phyloP scores from a whole-genome alignment of 495 filamentous ascomycete species.

The Wilcoxina mikolae region DNA sequence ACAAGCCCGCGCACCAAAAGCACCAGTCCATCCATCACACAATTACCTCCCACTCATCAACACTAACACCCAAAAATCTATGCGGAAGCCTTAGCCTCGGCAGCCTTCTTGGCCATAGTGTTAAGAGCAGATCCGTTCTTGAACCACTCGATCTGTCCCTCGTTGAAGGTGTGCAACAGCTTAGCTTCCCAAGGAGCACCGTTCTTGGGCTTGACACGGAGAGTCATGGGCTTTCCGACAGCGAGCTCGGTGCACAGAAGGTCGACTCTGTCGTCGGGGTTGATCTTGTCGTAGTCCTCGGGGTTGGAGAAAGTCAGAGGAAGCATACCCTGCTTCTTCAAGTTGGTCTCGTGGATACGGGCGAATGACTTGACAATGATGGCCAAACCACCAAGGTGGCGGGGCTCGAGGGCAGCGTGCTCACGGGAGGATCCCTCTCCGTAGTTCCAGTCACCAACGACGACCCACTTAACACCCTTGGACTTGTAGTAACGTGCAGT shows the following conservation, averaged over 20 bases:
- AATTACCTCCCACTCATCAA: not conserved
- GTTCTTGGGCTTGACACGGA: conserved; percentile 78
- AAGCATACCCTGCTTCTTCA: conserved; percentile 99
- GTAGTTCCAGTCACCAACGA: conserved; percentile 99
- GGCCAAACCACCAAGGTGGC: conserved; percentile 90
- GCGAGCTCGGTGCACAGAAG: conserved; percentile 76
- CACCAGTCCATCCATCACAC: not conserved
- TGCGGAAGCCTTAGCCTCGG: not conserved
- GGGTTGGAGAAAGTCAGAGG: conserved; percentile 88
- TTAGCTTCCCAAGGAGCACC: conserved; percentile 64
- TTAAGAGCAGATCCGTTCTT: conserved; percentile 91
- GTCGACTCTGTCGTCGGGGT: conserved; percentile 63
- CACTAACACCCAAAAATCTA: not conserved
- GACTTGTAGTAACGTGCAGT: conserved; percentile 98
- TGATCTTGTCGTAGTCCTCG: conserved; percentile 94
- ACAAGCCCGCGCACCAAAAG: conserved; percentile 2
- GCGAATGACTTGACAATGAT: conserved; percentile 94
- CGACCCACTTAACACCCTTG: conserved; percentile 90
- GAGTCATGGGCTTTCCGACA: conserved; percentile 86
- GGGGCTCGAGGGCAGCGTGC: conserved; percentile 93
- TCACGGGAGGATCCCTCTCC: conserved; percentile 95
- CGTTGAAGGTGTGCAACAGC: conserved; percentile 93
- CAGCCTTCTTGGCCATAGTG: conserved; percentile 73
- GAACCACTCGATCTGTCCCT: conserved; percentile 94
- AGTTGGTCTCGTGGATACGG: conserved; percentile 99